Percentiles rank a stretch among this genome's conserved stretches.
phyloP scores from a whole-genome alignment of 2,329 filamentous ascomycete species.

The Aureobasidium zeae region DNA sequence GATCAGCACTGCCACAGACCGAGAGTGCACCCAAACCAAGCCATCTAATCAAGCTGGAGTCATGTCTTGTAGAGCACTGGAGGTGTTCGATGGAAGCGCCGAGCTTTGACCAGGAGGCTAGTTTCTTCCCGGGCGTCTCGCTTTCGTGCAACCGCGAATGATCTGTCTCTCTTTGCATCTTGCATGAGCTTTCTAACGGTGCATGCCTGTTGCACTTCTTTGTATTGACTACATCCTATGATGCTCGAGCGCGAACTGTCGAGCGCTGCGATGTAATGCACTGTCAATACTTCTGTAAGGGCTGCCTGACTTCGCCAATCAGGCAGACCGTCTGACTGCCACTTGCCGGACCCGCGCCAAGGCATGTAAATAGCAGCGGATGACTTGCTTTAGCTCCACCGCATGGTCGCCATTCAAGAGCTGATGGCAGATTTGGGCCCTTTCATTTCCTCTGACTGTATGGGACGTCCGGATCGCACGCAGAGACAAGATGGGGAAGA shows the following conservation, averaged over 20 bases:
- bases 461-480: slow-evolving; percentile 5
- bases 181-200: slow-evolving; percentile 5
- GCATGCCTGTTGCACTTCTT: slow-evolving; percentile 9
- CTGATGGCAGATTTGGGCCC: slow-evolving; percentile 2
- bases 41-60: slow-evolving; percentile 3
- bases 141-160: slow-evolving; percentile 1
- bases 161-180: background rate
- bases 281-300: no score
- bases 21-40: no score
- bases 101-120: background rate
- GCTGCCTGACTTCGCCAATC: no score
- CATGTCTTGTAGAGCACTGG: background rate
- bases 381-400: slow-evolving; percentile 3
- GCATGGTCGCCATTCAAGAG: background rate
- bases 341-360: background rate
- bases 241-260: no score
- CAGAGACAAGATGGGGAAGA: slow-evolving; percentile 12
- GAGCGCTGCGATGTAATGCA: no score
- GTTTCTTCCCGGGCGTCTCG: slow-evolving; percentile 3
- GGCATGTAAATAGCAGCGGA: slow-evolving; percentile 7
- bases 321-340: background rate
- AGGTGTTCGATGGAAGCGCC: background rate
- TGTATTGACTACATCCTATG: slow-evolving; percentile 6
- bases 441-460: slow-evolving; percentile 11
- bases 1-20: slow-evolving; percentile 10